Conservation (phyloP, 1,139 yeast genomes). For the Komagataea norvegica region DNA sequence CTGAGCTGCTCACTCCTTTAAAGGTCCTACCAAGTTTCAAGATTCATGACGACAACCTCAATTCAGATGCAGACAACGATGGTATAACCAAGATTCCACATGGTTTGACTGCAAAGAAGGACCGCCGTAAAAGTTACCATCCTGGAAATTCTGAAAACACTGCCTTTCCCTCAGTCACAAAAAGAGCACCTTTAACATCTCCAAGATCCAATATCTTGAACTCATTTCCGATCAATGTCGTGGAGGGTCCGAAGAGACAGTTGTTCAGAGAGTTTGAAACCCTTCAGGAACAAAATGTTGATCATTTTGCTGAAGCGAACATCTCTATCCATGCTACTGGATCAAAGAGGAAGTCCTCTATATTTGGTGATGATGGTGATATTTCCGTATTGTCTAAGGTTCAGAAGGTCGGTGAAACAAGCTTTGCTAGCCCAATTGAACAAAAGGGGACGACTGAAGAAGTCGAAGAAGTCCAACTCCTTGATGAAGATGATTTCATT, state of each 20-base stretch:
- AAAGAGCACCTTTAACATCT: constrained; percentile 37
- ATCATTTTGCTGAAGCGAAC: not conserved
- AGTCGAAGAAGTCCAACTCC: not conserved
- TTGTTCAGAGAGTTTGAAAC: constrained; percentile 16
- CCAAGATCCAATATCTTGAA: constrained; percentile 32
- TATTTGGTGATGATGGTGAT: constrained; percentile 3
- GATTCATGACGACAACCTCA: constrained; percentile 19
- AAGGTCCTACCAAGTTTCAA: constrained; percentile 15
- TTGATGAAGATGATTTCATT: constrained; percentile 3
- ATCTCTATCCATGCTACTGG: not conserved
- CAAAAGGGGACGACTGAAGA: constrained; percentile 9
- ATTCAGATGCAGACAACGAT: constrained; percentile 16
- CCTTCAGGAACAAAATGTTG: not conserved
- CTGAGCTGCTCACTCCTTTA: constrained; percentile 23
- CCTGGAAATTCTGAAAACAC: constrained; percentile 3
- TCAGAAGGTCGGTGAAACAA: constrained; percentile 4
- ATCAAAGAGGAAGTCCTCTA: constrained; percentile 7
- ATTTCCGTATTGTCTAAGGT: constrained; percentile 1
- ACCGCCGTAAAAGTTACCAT: constrained; percentile 31
- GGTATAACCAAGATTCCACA: constrained; percentile 40
- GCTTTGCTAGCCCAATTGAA: constrained; percentile 8
- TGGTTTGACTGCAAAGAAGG: constrained; percentile 40
- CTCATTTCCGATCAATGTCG: constrained; percentile 20
- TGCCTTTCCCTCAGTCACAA: constrained; percentile 20
- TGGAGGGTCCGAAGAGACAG: constrained; percentile 21